phyloP scores from a whole-genome alignment of 108 stramenopile species.

The Pseudonitzschia multistriata region DNA sequence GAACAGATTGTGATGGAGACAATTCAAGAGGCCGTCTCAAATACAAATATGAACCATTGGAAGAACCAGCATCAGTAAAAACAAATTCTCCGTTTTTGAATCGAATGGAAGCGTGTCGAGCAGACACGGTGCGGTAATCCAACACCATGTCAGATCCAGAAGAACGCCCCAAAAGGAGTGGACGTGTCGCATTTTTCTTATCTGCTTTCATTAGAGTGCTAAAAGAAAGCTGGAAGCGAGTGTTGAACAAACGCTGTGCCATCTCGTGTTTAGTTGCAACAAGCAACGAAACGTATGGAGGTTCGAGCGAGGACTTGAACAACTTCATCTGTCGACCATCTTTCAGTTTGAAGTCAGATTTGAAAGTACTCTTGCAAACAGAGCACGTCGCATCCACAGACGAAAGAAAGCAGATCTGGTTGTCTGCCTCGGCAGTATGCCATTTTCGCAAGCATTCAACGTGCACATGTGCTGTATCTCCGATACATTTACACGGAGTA shows the following conservation, averaged over 20 bases:
- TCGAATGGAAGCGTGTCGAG: constrained; percentile 85
- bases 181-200: constrained; percentile 83
- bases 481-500: constrained; percentile 86
- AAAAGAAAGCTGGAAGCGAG: constrained; percentile 94
- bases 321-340: constrained; percentile 87
- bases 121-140: constrained; percentile 92
- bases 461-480: constrained; percentile 87
- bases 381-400: constrained; percentile 95
- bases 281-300: constrained; percentile 93
- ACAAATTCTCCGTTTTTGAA: constrained; percentile 91
- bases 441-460: constrained; percentile 88
- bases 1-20: constrained; percentile 71
- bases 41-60: constrained; percentile 88
- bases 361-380: constrained; percentile 96
- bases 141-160: constrained; percentile 94
- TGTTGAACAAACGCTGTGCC: constrained; percentile 94
- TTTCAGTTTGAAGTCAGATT: constrained; percentile 90
- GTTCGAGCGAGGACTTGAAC: constrained; percentile 91
- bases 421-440: constrained; percentile 90
- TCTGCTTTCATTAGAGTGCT: constrained; percentile 88
- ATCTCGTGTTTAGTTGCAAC: constrained; percentile 96
- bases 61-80: constrained; percentile 86
- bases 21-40: constrained; percentile 82
- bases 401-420: constrained; percentile 92
- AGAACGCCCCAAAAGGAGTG: constrained; percentile 92